Evolutionary conservation across 441 rosid genomes (phyloP).

Genomic region (Geranium incanum): DNA sequence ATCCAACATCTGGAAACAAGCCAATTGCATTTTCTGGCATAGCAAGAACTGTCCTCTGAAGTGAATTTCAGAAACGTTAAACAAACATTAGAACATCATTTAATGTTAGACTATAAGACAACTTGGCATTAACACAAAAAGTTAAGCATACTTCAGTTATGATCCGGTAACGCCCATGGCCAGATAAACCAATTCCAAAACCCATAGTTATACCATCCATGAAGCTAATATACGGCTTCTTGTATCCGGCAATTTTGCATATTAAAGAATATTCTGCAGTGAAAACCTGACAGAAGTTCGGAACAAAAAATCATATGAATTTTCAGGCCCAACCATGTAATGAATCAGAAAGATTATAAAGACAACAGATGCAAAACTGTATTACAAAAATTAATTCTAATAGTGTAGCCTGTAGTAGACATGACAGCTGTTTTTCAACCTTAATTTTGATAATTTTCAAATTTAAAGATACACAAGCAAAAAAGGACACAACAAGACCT

Average conservation of each 20-base stretch:
- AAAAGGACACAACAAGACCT: slow-evolving; percentile 44
- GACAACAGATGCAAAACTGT: not conserved
- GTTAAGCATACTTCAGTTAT: slow-evolving; percentile 63
- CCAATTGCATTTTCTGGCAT: slow-evolving; percentile 98
- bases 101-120: not conserved
- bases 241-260: slow-evolving; percentile 76
- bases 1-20: slow-evolving; percentile 92
- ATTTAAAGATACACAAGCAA: slow-evolving; percentile 12
- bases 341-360: not conserved
- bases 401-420: not conserved
- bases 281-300: slow-evolving; percentile 50
- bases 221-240: slow-evolving; percentile 74
- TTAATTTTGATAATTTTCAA: not conserved
- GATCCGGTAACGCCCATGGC: slow-evolving; percentile 80
- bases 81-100: not conserved
- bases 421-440: slow-evolving; percentile 14
- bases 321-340: not conserved
- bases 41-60: slow-evolving; percentile 72
- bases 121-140: slow-evolving; percentile 9
- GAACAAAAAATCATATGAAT: slow-evolving; percentile 5
- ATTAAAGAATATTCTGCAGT: slow-evolving; percentile 78
- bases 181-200: slow-evolving; percentile 86
- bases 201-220: slow-evolving; percentile 99
- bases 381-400: not conserved
- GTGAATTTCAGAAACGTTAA: slow-evolving; percentile 8